A percentile compares a stretch with the other conserved stretches of the same genome.
Conservation (phyloP, 1,139 yeast genomes). For the Geotrichum carabidarum region DNA sequence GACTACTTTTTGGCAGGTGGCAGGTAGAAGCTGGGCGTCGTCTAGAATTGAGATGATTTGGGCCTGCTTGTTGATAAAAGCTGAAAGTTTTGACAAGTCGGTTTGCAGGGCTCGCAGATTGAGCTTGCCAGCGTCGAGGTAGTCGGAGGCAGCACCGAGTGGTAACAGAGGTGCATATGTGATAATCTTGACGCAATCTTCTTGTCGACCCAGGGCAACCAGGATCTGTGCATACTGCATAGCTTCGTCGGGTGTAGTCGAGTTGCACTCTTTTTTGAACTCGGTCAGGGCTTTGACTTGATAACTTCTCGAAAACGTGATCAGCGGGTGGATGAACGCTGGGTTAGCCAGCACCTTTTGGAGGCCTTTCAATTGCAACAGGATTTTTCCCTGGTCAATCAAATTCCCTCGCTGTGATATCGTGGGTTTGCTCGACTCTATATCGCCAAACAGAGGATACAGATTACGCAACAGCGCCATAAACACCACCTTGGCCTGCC, state of each 20-base stretch:
- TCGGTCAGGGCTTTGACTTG: constrained; percentile 68
- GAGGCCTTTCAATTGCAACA: constrained; percentile 32
- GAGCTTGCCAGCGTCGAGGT: constrained; percentile 32
- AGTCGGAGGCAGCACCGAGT: constrained; percentile 14
- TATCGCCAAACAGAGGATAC: constrained; percentile 30
- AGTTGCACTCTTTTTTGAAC: constrained; percentile 53
- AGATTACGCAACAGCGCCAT: constrained; percentile 24
- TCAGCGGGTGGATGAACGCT: constrained; percentile 34
- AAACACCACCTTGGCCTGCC: constrained; percentile 23
- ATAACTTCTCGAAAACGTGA: constrained; percentile 55
- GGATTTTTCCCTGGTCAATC: constrained; percentile 31
- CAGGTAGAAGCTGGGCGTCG: constrained; percentile 24
- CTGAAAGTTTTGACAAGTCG: constrained; percentile 35
- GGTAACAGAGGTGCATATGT: constrained; percentile 40
- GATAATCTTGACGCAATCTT: constrained; percentile 40
- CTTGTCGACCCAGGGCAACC: constrained; percentile 39
- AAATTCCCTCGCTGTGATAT: constrained; percentile 26
- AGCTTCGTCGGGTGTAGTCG: constrained; percentile 43
- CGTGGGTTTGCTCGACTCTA: constrained; percentile 26
- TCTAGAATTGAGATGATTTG: constrained; percentile 38
- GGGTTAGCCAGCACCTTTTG: constrained; percentile 37
- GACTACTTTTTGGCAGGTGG: constrained; percentile 34
- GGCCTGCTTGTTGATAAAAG: constrained; percentile 36
- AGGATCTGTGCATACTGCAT: constrained; percentile 36
- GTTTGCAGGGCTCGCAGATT: constrained; percentile 31